Conservation (phyloP, 192 early-diverging fungal species). For the Physocladia obscura region DNA sequence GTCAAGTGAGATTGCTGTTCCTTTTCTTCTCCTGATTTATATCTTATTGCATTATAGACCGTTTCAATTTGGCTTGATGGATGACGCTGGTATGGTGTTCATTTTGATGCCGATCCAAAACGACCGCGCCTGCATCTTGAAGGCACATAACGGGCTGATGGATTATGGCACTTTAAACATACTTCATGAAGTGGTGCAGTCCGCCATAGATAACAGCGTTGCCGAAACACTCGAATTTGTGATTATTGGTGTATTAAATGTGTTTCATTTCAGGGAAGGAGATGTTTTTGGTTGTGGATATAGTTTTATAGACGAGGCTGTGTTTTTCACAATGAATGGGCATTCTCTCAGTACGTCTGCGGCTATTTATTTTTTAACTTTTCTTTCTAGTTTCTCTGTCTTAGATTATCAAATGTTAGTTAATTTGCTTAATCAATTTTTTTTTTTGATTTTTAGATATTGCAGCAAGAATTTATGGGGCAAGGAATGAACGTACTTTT, state of each 20-base stretch:
- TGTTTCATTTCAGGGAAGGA: slow-evolving; percentile 21
- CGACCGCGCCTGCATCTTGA: not conserved
- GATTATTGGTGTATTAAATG: not conserved
- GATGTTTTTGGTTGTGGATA: slow-evolving; percentile 40
- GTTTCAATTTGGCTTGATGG: not conserved
- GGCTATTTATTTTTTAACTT: not conserved
- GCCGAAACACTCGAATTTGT: not conserved
- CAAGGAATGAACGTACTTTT: slow-evolving; percentile 14
- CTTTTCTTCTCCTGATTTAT: not conserved
- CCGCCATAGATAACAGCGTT: not conserved
- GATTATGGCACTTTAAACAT: not conserved
- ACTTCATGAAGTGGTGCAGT: not conserved
- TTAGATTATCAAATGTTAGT: too few relatives aligned
- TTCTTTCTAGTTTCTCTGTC: not conserved
- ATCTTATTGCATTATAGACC: not conserved
- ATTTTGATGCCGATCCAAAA: not conserved
- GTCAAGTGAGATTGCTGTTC: not conserved
- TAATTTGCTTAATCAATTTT: too few relatives aligned
- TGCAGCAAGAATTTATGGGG: not conserved
- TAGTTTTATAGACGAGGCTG: not conserved
- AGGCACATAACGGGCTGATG: not conserved
- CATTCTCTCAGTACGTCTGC: slow-evolving; percentile 16
- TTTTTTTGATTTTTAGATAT: not conserved
- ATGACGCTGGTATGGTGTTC: not conserved
- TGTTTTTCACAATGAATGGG: slow-evolving; percentile 31